These are phyloP conservation scores for Pezicula rhizophila DNA, from an alignment of 2,329 filamentous ascomycete species.

Conservation along the genomic window DNA sequence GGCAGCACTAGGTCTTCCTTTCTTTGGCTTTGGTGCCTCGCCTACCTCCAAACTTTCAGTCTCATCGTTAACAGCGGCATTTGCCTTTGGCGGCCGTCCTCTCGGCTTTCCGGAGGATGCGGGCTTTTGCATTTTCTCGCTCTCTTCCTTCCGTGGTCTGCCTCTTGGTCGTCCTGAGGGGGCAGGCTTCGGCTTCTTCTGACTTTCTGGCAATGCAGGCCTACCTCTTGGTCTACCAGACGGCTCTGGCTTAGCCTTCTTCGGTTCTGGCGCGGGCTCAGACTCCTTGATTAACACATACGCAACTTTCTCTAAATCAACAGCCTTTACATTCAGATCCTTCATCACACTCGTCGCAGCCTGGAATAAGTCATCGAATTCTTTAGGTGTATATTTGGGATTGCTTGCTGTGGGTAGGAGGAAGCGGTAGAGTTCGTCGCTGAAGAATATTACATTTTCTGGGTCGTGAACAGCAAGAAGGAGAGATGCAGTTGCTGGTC, in stretches of 20 bases:
- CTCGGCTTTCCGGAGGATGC: neutral
- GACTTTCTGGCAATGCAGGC: constrained; percentile 14
- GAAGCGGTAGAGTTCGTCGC: constrained; percentile 75
- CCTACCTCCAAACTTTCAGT: too few relatives aligned
- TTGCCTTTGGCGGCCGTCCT: neutral
- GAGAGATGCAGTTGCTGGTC: constrained; percentile 73
- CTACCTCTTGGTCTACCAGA: constrained; percentile 18
- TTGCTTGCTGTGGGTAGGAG: constrained; percentile 48
- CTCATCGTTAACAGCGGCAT: too few relatives aligned
- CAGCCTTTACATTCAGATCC: constrained; percentile 48
- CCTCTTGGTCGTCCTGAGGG: neutral
- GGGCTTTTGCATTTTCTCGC: neutral
- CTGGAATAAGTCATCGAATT: constrained; percentile 54
- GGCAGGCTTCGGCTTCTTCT: constrained; percentile 15
- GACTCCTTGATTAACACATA: constrained; percentile 55
- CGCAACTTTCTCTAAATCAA: constrained; percentile 64
- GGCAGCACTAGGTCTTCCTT: too few relatives aligned
- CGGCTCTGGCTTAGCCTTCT: constrained; percentile 13
- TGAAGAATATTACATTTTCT: constrained; percentile 63
- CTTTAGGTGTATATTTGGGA: constrained; percentile 65
- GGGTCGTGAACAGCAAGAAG: constrained; percentile 61
- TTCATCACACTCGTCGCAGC: constrained; percentile 36
- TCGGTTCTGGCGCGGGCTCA: constrained; percentile 12
- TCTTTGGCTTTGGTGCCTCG: too few relatives aligned
- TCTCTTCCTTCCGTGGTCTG: neutral